A percentile compares a stretch with the other conserved stretches of the same genome.
Evolutionary conservation across 371 early-diverging fungal species (phyloP).

Genomic region (Actinomortierella ambigua): DNA sequence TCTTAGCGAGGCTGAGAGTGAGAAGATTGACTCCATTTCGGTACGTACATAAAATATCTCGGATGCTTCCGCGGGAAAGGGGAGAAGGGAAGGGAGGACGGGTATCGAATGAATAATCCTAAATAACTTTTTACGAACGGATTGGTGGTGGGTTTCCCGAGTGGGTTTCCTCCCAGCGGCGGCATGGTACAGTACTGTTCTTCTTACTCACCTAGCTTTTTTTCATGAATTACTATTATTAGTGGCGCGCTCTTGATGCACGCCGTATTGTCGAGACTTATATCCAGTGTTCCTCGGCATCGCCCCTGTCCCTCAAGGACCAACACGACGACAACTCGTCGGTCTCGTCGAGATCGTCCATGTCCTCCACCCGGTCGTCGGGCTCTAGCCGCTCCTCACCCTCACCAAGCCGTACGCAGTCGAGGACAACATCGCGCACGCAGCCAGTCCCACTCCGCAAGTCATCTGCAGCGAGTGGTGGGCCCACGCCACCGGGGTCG

Average conservation of each 20-base stretch:
- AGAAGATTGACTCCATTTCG: constrained; percentile 4
- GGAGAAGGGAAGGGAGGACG: too few species aligned
- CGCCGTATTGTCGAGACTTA: constrained; percentile 53
- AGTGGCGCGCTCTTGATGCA: constrained; percentile 57
- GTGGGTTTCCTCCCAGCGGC: too few species aligned
- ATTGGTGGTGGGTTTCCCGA: too few species aligned
- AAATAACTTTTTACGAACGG: too few species aligned
- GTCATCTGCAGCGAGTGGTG: constrained; percentile 6
- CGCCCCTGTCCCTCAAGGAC: constrained; percentile 26
- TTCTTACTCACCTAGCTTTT: background rate
- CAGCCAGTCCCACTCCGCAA: too few species aligned
- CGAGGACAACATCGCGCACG: too few species aligned
- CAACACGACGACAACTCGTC: constrained; percentile 9
- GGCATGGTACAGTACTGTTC: too few species aligned
- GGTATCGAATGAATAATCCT: too few species aligned
- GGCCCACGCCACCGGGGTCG: constrained; percentile 20
- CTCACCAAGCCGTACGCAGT: constrained; percentile 2
- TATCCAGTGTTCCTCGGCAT: constrained; percentile 50
- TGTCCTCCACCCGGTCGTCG: constrained; percentile 14
- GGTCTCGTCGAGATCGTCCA: constrained; percentile 36
- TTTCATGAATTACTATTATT: background rate
- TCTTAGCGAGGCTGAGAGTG: constrained; percentile 13
- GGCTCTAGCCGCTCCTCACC: constrained; percentile 12
- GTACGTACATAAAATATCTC: constrained; percentile 7
- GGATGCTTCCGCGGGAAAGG: too few species aligned